Conservation (phyloP, 2,329 filamentous ascomycete genomes). For the Aspergillus nomiae region DNA sequence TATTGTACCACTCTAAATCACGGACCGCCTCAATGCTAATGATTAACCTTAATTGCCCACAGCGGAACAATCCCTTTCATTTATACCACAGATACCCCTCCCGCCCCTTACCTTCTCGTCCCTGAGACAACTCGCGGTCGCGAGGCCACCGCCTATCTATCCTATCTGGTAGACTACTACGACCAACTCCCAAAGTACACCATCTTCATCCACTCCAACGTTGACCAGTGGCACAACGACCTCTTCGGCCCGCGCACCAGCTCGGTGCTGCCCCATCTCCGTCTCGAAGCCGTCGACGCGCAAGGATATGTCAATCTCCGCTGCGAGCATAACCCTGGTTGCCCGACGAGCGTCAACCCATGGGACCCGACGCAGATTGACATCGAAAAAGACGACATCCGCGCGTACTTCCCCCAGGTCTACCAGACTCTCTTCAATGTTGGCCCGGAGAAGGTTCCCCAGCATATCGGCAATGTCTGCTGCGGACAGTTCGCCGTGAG, state of each 20-base stretch:
- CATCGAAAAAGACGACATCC: slow-evolving; percentile 26
- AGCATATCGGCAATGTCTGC: slow-evolving; percentile 34
- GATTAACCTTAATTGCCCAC: background rate
- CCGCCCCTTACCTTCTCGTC: slow-evolving; percentile 24
- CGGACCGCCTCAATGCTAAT: background rate
- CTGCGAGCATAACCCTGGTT: slow-evolving; percentile 40
- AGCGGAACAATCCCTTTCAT: slow-evolving; percentile 27
- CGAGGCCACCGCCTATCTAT: slow-evolving; percentile 64
- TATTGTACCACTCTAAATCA: background rate
- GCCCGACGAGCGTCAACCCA: slow-evolving; percentile 41
- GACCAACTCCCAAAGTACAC: slow-evolving; percentile 59
- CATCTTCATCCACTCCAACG: slow-evolving; percentile 64
- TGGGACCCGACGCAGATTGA: slow-evolving; percentile 25
- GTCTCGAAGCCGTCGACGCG: slow-evolving; percentile 38
- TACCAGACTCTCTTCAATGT: slow-evolving; percentile 30
- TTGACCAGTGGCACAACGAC: slow-evolving; percentile 61
- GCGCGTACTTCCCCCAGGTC: slow-evolving; percentile 29
- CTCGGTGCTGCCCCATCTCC: slow-evolving; percentile 32
- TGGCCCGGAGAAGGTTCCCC: slow-evolving; percentile 23
- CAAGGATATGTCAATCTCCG: slow-evolving; percentile 44
- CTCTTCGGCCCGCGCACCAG: slow-evolving; percentile 38
- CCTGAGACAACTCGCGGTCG: slow-evolving; percentile 52
- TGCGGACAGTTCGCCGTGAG: slow-evolving; percentile 40
- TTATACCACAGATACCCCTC: slow-evolving; percentile 30
- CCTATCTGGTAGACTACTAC: slow-evolving; percentile 65